phyloP scores from a whole-genome alignment of 1,284 basidiomycete genomes.

The Lignosus rhinocerotis region DNA sequence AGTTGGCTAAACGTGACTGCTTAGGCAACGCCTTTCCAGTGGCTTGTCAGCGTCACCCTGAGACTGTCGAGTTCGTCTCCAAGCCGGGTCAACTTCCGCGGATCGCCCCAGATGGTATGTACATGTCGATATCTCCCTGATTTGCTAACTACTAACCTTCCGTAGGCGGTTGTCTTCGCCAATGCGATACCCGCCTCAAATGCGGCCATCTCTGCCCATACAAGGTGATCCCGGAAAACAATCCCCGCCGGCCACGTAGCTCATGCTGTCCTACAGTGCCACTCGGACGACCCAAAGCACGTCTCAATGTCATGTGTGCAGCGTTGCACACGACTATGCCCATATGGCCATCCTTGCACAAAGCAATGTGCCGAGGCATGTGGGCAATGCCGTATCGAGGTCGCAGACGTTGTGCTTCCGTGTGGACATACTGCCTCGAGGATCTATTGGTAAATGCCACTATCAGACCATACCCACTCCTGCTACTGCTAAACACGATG shows the following conservation, averaged over 20 bases:
- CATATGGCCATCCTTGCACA: conserved; percentile 60
- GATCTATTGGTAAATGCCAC: conserved; percentile 53
- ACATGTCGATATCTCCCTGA: neutral
- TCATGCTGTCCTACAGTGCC: conserved; percentile 48
- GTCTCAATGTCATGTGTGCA: conserved; percentile 49
- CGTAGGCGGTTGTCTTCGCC: conserved; percentile 59
- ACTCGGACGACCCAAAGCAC: conserved; percentile 63
- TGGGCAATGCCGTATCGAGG: conserved; percentile 54
- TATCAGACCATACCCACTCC: no score
- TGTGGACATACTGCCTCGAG: conserved; percentile 57
- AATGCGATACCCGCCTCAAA: conserved; percentile 56
- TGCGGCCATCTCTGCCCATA: conserved; percentile 73
- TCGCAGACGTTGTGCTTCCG: conserved; percentile 52
- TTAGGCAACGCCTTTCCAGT: conserved; percentile 59
- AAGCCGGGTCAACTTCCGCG: conserved; percentile 53
- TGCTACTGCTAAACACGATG: no score
- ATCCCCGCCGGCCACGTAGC: neutral
- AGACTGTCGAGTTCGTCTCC: conserved; percentile 41
- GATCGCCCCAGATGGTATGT: conserved; percentile 48
- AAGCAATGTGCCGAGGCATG: conserved; percentile 56
- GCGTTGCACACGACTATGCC: conserved; percentile 54
- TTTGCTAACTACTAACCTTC: neutral
- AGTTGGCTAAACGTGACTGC: conserved; percentile 47
- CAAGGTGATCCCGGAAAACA: conserved; percentile 43
- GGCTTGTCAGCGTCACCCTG: conserved; percentile 58